Conservation (phyloP, 2,329 filamentous ascomycete genomes). For the Penicillium corylophilum region DNA sequence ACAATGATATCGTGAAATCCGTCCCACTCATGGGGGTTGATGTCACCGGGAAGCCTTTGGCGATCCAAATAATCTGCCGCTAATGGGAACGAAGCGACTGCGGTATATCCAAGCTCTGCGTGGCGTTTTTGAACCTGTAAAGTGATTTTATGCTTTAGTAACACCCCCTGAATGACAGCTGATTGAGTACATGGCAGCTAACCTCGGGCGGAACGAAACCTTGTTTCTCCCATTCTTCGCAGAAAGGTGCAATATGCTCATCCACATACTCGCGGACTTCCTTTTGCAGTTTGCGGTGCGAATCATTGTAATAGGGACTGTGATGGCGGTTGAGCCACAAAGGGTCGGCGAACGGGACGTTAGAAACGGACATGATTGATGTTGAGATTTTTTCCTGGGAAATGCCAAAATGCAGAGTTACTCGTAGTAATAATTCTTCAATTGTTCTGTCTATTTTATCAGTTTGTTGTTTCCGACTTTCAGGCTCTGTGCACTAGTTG, state of each 20-base stretch:
- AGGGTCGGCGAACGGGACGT: conserved; percentile 25
- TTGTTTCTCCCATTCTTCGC: conserved; percentile 28
- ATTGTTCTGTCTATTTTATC: no score
- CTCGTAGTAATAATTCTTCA: no score
- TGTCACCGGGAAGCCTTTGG: conserved; percentile 28
- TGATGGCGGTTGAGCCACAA: conserved; percentile 23
- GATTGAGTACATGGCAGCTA: background rate
- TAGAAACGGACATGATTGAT: conserved; percentile 8
- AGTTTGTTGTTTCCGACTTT: background rate
- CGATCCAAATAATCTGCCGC: conserved; percentile 15
- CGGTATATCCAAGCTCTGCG: conserved; percentile 22
- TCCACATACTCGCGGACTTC: conserved; percentile 28
- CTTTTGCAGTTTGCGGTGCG: conserved; percentile 22
- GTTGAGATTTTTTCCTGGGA: background rate
- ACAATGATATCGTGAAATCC: conserved; percentile 40
- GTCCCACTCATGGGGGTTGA: conserved; percentile 35
- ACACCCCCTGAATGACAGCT: background rate
- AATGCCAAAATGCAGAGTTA: no score
- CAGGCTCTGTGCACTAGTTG: background rate
- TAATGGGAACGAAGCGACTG: conserved; percentile 19
- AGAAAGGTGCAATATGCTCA: conserved; percentile 23
- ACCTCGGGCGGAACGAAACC: conserved; percentile 28
- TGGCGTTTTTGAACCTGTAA: conserved; percentile 18
- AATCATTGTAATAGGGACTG: conserved; percentile 26
- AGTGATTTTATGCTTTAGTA: background rate